Evolutionary conservation across 2,329 filamentous ascomycete species (phyloP).

Genomic region (Ophiostoma novo-ulmi): DNA sequence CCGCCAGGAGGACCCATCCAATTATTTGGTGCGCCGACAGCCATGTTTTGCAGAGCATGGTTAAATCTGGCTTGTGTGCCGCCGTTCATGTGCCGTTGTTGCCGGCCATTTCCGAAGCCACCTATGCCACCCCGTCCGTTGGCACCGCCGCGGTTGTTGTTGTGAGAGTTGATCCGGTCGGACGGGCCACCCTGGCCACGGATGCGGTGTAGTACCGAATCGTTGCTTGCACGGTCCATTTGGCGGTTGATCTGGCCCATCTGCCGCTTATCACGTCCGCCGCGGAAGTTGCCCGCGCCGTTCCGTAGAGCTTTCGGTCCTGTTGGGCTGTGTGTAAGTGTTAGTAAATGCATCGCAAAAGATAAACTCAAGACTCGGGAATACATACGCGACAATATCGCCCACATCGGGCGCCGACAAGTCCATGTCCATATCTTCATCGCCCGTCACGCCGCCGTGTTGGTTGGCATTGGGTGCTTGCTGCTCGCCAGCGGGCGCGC

Average conservation of each 20-base stretch:
- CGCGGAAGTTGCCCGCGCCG: slow-evolving; percentile 45
- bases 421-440: slow-evolving; percentile 69
- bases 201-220: slow-evolving; percentile 75
- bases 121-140: slow-evolving; percentile 56
- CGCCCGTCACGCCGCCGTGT: slow-evolving; percentile 27
- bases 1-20: slow-evolving; percentile 38
- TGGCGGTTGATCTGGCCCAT: slow-evolving; percentile 78
- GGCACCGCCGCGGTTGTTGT: slow-evolving; percentile 54
- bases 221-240: slow-evolving; percentile 68
- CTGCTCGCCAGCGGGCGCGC: slow-evolving; percentile 29
- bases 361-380: not conserved
- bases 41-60: slow-evolving; percentile 45
- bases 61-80: slow-evolving; percentile 46
- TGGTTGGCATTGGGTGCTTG: not conserved
- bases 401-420: slow-evolving; percentile 35
- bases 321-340: slow-evolving; percentile 63
- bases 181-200: slow-evolving; percentile 60
- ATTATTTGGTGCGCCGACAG: slow-evolving; percentile 34
- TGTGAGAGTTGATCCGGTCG: slow-evolving; percentile 76
- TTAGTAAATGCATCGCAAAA: not conserved
- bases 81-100: slow-evolving; percentile 45
- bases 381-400: slow-evolving; percentile 8
- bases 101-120: slow-evolving; percentile 28
- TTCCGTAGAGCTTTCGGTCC: slow-evolving; percentile 94
- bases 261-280: slow-evolving; percentile 71